phyloP scores from a whole-genome alignment of 2,329 filamentous ascomycete genomes.

The Monosporascus cannonballus region DNA sequence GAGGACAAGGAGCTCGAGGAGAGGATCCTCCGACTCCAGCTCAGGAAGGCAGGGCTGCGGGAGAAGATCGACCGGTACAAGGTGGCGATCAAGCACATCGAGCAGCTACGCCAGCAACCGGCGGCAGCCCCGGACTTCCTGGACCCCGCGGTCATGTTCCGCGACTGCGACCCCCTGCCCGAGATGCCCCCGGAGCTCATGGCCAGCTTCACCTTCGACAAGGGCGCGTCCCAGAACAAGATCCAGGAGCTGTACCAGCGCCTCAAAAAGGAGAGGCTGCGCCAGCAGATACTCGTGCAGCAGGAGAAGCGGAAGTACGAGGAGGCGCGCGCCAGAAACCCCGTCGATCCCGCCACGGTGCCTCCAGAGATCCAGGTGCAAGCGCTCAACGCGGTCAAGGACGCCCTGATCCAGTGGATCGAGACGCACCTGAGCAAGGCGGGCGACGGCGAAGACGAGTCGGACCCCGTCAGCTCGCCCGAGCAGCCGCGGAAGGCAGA shows the following conservation, averaged over 20 bases:
- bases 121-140: slow-evolving; percentile 45
- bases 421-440: slow-evolving; percentile 55
- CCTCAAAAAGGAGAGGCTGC: slow-evolving; percentile 53
- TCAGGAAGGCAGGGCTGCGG: slow-evolving; percentile 44
- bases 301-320: slow-evolving; percentile 51
- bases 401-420: slow-evolving; percentile 60
- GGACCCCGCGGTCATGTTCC: slow-evolving; percentile 42
- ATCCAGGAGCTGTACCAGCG: slow-evolving; percentile 42
- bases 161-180: slow-evolving; percentile 37
- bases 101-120: slow-evolving; percentile 44
- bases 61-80: slow-evolving; percentile 45
- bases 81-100: slow-evolving; percentile 45
- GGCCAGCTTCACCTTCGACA: slow-evolving; percentile 40
- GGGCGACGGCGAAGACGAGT: slow-evolving; percentile 26
- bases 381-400: slow-evolving; percentile 50
- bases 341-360: slow-evolving; percentile 30
- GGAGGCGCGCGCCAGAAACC: slow-evolving; percentile 35
- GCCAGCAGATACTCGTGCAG: slow-evolving; percentile 50
- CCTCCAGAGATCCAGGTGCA: slow-evolving; percentile 36
- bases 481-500: slow-evolving; percentile 3
- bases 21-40: slow-evolving; percentile 39
- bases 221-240: slow-evolving; percentile 31
- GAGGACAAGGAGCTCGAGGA: slow-evolving; percentile 16
- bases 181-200: slow-evolving; percentile 47
- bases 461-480: slow-evolving; percentile 15